Conservation (phyloP, 2,329 filamentous ascomycete species). For the Cladosporium sp. region DNA sequence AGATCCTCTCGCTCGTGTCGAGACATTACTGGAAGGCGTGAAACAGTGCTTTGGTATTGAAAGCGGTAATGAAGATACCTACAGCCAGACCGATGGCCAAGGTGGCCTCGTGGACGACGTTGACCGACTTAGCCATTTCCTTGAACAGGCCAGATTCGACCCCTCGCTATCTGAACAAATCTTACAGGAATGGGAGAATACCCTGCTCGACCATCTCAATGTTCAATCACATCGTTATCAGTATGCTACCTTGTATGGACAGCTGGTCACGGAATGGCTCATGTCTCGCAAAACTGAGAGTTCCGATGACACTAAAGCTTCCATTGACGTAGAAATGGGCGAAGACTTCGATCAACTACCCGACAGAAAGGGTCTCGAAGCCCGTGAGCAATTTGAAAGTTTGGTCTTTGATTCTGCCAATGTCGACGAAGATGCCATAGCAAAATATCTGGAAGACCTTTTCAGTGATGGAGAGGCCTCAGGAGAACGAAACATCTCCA, state of each 20-base stretch:
- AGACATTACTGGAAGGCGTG: neutral
- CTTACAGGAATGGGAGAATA: neutral
- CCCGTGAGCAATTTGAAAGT: slow-evolving; percentile 49
- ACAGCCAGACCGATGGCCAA: neutral
- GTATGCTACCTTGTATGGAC: slow-evolving; percentile 44
- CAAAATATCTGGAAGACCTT: slow-evolving; percentile 47
- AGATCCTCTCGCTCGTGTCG: neutral
- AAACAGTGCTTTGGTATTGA: slow-evolving; percentile 3
- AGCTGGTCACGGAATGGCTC: slow-evolving; percentile 48
- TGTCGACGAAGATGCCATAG: slow-evolving; percentile 45
- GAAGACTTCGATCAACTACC: slow-evolving; percentile 42
- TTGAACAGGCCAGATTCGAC: slow-evolving; percentile 2
- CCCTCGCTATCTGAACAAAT: neutral
- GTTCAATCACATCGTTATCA: slow-evolving; percentile 42
- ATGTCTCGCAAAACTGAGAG: slow-evolving; percentile 26
- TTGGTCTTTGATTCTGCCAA: slow-evolving; percentile 50
- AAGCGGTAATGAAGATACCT: neutral
- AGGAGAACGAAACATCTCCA: slow-evolving; percentile 3
- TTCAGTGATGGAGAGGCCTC: slow-evolving; percentile 36
- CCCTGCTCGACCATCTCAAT: slow-evolving; percentile 25
- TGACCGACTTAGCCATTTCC: neutral
- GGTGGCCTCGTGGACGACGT: neutral
- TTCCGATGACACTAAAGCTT: slow-evolving; percentile 12
- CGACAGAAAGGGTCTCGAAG: slow-evolving; percentile 39
- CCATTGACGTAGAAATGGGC: slow-evolving; percentile 14